Percentiles rank a stretch among this genome's conserved stretches.
Evolutionary conservation across 179 eudicot species (phyloP).

Genomic region (Spergularia azorica): DNA sequence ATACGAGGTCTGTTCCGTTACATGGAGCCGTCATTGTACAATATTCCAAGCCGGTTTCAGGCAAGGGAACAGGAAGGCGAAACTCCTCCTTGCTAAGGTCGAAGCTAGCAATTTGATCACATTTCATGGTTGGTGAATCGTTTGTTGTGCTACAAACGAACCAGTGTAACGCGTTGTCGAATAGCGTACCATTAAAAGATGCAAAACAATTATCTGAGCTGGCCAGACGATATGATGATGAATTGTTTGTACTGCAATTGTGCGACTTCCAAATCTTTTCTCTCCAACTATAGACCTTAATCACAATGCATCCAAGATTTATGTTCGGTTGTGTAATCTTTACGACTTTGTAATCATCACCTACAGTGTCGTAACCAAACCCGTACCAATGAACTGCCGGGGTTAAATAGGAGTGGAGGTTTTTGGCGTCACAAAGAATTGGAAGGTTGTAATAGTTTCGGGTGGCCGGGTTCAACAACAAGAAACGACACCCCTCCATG

Average conservation of each 20-base stretch:
- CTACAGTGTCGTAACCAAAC: neutral
- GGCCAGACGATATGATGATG: neutral
- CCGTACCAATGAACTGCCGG: neutral
- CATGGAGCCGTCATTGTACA: neutral
- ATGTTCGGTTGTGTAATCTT: neutral
- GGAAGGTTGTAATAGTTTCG: neutral
- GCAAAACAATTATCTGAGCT: neutral
- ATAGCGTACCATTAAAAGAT: neutral
- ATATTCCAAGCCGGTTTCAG: neutral
- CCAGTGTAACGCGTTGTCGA: neutral
- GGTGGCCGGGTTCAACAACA: neutral
- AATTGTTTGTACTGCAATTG: too few relatives aligned
- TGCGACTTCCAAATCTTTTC: neutral
- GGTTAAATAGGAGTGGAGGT: too few relatives aligned
- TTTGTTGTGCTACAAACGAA: neutral
- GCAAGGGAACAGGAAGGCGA: neutral
- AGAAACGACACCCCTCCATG: neutral
- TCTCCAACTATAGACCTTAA: neutral
- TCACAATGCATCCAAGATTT: neutral
- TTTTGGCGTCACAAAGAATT: too few relatives aligned
- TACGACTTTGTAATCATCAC: neutral
- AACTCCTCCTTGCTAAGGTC: neutral
- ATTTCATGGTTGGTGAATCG: too few relatives aligned
- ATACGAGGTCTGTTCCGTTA: too few relatives aligned
- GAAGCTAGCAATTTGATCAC: neutral